Percentiles rank a stretch among this genome's conserved stretches.
These are phyloP conservation scores for Naumovozyma castellii DNA, from an alignment of 805 yeast genomes.

Conservation along the genomic window DNA sequence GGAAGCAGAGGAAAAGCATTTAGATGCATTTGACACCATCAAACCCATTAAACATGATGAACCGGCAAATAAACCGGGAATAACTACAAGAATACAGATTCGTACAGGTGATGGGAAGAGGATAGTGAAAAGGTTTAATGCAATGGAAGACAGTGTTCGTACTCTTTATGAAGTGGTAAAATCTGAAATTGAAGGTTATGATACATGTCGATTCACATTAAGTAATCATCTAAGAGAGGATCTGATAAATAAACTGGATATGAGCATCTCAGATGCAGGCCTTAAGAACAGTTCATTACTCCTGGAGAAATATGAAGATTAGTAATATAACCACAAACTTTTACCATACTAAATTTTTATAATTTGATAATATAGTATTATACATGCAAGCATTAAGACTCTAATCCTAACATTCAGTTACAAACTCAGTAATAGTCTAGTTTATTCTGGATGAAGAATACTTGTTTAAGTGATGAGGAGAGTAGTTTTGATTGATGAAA, in stretches of 20 bases:
- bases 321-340: background rate
- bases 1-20: constrained; percentile 21
- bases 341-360: too few species aligned
- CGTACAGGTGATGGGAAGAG: constrained; percentile 82
- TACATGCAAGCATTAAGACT: too few species aligned
- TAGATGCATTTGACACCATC: constrained; percentile 42
- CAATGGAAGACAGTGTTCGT: constrained; percentile 45
- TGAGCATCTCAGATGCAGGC: constrained; percentile 63
- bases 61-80: constrained; percentile 45
- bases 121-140: constrained; percentile 56
- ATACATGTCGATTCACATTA: constrained; percentile 43
- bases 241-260: constrained; percentile 43
- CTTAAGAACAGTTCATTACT: constrained; percentile 73
- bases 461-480: too few species aligned
- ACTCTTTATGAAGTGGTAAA: constrained; percentile 61
- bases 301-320: constrained; percentile 41
- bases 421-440: too few species aligned
- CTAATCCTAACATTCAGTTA: too few species aligned
- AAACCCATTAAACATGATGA: constrained; percentile 47
- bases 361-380: too few species aligned
- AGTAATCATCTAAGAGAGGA: constrained; percentile 47
- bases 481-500: too few species aligned
- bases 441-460: too few species aligned
- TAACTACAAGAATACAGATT: constrained; percentile 74
- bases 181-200: constrained; percentile 37